Conservation (phyloP, 768 basidiomycete species). For the Lentinula raphanica region DNA sequence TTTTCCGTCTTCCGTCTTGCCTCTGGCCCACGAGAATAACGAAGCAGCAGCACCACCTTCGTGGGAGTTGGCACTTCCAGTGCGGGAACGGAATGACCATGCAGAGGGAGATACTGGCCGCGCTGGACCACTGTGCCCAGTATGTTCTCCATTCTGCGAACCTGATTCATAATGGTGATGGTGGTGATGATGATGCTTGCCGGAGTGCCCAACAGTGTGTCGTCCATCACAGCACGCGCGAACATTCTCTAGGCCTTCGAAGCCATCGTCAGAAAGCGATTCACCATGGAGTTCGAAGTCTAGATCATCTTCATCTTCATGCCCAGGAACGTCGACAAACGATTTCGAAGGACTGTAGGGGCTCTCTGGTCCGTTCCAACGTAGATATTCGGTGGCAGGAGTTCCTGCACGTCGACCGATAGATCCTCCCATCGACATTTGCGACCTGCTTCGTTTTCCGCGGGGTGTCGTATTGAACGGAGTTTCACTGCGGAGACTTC, state of each 20-base stretch:
- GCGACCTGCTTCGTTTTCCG: conserved; percentile 73
- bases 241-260: conserved; percentile 92
- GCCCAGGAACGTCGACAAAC: conserved; percentile 46
- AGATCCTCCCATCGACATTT: conserved; percentile 68
- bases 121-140: conserved; percentile 31
- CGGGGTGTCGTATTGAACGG: conserved; percentile 74
- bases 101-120: conserved; percentile 72
- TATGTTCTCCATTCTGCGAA: conserved; percentile 46
- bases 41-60: conserved; percentile 58
- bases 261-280: conserved; percentile 61
- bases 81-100: conserved; percentile 80
- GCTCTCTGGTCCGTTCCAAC: conserved; percentile 70
- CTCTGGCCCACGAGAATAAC: conserved; percentile 60
- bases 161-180: conserved; percentile 44
- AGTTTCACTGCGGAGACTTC: conserved; percentile 54
- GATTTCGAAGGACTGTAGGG: conserved; percentile 73
- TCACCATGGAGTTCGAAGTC: conserved; percentile 84
- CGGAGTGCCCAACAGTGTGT: conserved; percentile 73
- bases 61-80: conserved; percentile 69
- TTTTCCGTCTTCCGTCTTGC: conserved; percentile 45
- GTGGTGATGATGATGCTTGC: conserved; percentile 54
- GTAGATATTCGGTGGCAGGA: conserved; percentile 86
- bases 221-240: conserved; percentile 86
- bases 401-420: conserved; percentile 85
- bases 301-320: conserved; percentile 39